These are phyloP conservation scores for Pisolithus tinctorius DNA, from an alignment of 768 basidiomycete species.

Conservation along the genomic window DNA sequence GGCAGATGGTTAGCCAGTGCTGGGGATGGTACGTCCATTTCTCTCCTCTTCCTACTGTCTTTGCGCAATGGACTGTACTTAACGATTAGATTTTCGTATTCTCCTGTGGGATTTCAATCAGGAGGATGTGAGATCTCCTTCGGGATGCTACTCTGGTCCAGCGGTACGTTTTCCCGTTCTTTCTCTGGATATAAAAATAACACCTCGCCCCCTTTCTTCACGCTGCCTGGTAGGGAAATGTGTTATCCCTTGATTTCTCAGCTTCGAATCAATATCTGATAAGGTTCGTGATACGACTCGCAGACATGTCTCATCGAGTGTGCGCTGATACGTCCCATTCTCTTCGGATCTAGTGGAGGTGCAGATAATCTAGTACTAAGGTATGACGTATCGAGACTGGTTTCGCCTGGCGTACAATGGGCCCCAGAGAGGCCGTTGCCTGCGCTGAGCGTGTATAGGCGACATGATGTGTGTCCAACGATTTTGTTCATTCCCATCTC, in stretches of 20 bases:
- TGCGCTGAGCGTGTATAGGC: slow-evolving; percentile 21
- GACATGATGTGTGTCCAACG: slow-evolving; percentile 24
- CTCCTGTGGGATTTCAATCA: slow-evolving; percentile 65
- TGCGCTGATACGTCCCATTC: not conserved
- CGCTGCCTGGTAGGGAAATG: slow-evolving; percentile 45
- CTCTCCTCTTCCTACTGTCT: not conserved
- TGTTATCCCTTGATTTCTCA: slow-evolving; percentile 68
- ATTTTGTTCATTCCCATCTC: slow-evolving; percentile 8
- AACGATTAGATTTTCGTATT: slow-evolving; percentile 41
- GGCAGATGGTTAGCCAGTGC: slow-evolving; percentile 63
- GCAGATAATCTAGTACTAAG: slow-evolving; percentile 44
- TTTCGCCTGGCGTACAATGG: not conserved
- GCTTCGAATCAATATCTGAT: slow-evolving; percentile 55
- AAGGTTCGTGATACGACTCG: slow-evolving; percentile 41
- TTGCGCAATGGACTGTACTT: slow-evolving; percentile 9
- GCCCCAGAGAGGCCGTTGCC: slow-evolving; percentile 8
- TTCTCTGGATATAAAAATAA: too few relatives aligned
- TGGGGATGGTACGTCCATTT: slow-evolving; percentile 51
- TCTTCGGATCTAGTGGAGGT: slow-evolving; percentile 39
- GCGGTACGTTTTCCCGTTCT: slow-evolving; percentile 13
- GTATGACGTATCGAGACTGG: slow-evolving; percentile 44
- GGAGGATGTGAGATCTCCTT: slow-evolving; percentile 41
- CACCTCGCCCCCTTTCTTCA: not conserved
- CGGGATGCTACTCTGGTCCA: slow-evolving; percentile 42
- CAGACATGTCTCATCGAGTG: not conserved